A percentile compares a stretch with the other conserved stretches of the same genome.
Conservation (phyloP, 2,329 filamentous ascomycete genomes). For the Xylariaceae sp. region DNA sequence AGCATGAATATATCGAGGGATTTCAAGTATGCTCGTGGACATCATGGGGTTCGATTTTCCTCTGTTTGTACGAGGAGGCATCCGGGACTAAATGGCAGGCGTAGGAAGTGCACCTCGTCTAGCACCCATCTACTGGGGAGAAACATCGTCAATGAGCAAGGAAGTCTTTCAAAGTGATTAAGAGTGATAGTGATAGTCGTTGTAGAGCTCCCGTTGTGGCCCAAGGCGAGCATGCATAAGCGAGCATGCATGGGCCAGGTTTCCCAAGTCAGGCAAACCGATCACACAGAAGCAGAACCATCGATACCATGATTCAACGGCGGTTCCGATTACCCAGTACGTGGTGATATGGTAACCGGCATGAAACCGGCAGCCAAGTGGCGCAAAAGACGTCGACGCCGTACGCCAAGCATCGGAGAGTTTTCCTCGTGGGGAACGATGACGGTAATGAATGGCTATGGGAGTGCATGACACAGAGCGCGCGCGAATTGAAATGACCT, state of each 20-base stretch:
- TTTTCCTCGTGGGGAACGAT: background rate
- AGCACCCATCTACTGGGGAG: background rate
- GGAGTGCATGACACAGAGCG: conserved; percentile 5
- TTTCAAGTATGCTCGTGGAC: background rate
- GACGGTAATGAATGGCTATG: background rate
- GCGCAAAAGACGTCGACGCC: background rate
- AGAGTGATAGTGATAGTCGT: background rate
- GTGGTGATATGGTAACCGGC: conserved; percentile 2
- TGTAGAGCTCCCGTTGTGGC: conserved; percentile 2
- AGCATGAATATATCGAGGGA: background rate
- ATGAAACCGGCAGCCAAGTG: conserved; percentile 1
- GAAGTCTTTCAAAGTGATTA: conserved; percentile 1
- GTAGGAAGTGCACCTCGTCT: background rate
- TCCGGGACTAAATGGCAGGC: background rate
- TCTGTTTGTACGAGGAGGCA: background rate
- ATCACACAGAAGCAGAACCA: background rate
- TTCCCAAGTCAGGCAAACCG: background rate
- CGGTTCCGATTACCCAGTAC: conserved; percentile 18
- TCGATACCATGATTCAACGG: background rate
- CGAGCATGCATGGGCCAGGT: background rate
- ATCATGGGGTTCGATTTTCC: background rate
- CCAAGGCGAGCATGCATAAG: conserved; percentile 11
- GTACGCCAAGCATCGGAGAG: too few relatives aligned
- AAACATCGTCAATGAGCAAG: background rate
- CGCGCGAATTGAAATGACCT: background rate